Conservation (phyloP, 108 stramenopile genomes). For the Bacterosira constricta region DNA sequence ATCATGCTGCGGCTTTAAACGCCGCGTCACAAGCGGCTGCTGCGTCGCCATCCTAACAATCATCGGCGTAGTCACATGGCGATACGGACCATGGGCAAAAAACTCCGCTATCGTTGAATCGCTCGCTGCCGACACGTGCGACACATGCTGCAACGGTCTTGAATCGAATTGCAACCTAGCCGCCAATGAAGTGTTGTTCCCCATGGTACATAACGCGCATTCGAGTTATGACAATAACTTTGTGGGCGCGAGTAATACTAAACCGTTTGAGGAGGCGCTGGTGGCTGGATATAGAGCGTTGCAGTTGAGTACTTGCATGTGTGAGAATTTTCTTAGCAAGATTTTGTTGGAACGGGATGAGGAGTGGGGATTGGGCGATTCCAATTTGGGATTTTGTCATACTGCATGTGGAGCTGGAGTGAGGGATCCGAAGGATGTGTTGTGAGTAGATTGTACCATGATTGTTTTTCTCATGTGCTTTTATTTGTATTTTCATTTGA, state of each 20-base stretch:
- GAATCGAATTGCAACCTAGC: slow-evolving; percentile 59
- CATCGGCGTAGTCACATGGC: slow-evolving; percentile 3
- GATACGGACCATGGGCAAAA: slow-evolving; percentile 25
- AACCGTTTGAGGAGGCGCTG: slow-evolving; percentile 61
- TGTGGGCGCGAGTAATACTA: slow-evolving; percentile 58
- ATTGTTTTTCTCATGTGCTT: slow-evolving; percentile 56
- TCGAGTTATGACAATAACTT: slow-evolving; percentile 55
- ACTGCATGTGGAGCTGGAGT: slow-evolving; percentile 58
- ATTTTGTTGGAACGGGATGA: slow-evolving; percentile 5
- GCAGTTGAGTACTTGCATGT: slow-evolving; percentile 70
- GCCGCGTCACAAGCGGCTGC: too few relatives aligned
- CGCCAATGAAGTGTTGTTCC: slow-evolving; percentile 63
- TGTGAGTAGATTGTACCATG: slow-evolving; percentile 46
- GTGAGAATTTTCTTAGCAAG: slow-evolving; percentile 45
- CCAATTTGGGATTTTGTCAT: slow-evolving; percentile 58
- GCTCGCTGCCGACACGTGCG: slow-evolving; percentile 5
- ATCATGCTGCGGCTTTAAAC: neutral
- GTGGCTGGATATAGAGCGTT: slow-evolving; percentile 73
- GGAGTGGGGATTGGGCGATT: neutral
- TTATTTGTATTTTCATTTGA: slow-evolving; percentile 61
- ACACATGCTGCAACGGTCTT: slow-evolving; percentile 69
- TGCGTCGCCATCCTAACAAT: slow-evolving; percentile 3
- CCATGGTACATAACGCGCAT: slow-evolving; percentile 72
- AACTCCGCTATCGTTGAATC: neutral
- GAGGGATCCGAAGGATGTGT: slow-evolving; percentile 51